Conservation (phyloP, 2,329 filamentous ascomycete species). For the Venturia pyrina region DNA sequence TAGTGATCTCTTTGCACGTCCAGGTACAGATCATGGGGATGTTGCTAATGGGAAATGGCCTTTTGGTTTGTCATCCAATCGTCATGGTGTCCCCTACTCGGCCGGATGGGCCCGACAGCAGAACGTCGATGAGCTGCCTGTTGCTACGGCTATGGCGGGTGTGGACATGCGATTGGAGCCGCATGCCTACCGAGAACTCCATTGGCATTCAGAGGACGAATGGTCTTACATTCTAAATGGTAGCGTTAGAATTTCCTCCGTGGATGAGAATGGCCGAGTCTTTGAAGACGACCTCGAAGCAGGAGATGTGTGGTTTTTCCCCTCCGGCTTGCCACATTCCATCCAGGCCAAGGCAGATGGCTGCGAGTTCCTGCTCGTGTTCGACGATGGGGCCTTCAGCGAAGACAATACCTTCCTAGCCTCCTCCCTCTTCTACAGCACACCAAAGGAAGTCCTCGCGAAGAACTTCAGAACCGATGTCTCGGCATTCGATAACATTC, state of each 20-base stretch:
- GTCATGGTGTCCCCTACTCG: slow-evolving; percentile 38
- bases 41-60: slow-evolving; percentile 63
- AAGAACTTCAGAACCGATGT: slow-evolving; percentile 68
- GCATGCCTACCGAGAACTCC: slow-evolving; percentile 64
- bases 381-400: slow-evolving; percentile 49
- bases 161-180: slow-evolving; percentile 70
- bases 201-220: slow-evolving; percentile 74
- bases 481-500: slow-evolving; percentile 59
- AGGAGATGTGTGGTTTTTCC: slow-evolving; percentile 76
- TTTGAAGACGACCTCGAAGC: slow-evolving; percentile 68
- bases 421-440: slow-evolving; percentile 65
- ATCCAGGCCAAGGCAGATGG: slow-evolving; percentile 53
- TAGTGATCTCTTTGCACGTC: slow-evolving; percentile 61
- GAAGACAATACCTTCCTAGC: slow-evolving; percentile 63
- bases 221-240: slow-evolving; percentile 69
- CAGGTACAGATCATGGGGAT: slow-evolving; percentile 61
- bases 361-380: slow-evolving; percentile 54
- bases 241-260: slow-evolving; percentile 58
- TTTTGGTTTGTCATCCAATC: slow-evolving; percentile 37
- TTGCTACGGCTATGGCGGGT: slow-evolving; percentile 58
- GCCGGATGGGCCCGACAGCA: slow-evolving; percentile 70
- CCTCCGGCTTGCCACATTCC: slow-evolving; percentile 65
- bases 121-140: slow-evolving; percentile 53
- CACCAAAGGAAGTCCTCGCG: slow-evolving; percentile 58
- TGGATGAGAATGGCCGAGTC: slow-evolving; percentile 65